Base-by-base conservation (phyloP, 768 basidiomycete species). In the Rossbeevera mucosa region DNA sequence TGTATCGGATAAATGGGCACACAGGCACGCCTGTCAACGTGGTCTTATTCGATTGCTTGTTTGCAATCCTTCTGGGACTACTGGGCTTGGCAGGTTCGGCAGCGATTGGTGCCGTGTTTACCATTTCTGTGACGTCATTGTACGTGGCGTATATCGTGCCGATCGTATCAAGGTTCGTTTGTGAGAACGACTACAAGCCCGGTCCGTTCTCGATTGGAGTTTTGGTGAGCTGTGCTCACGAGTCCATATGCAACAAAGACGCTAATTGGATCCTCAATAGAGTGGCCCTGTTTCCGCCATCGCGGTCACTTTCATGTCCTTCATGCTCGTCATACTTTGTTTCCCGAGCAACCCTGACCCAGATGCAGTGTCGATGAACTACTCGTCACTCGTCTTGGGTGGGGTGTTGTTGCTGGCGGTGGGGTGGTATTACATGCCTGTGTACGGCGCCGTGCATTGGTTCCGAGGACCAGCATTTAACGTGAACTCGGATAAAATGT, bases 381-480 rank as follows among this genome's bases (percentile, higher is more conserved):
- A 89, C 57, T 77, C 81, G 0, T 72, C 82, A 25, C 79, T 85
- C 14, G 84, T 91, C 3, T 69, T 82, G 9, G 80, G 80, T 0
- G 83, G 81, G 2, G 75, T 81, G 3, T 65, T 86, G 52, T 36
- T 74, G 5, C 73, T 88, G n/a, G 76, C 82, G 4, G 58, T 82
- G 8, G 52, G 70, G 0, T 88, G 81, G 72, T 90, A 82, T 66
- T 88, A 81, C 70, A 75, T 83, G 63, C 85, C 85, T 0, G 70
- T 71, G n/a, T 86, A 86, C 52, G 86, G 87, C 4, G 87, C 86
- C 7, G 70, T 75, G 13, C 68, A 83, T 59, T 87, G 86, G 86
- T 88, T 88, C 62, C 76, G 65, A 18, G 86, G 85, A 0, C 86
- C 85, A 2, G 67, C 80, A 11, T 57, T 66, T 54, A 72, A 80